phyloP scores from a whole-genome alignment of 345 rosid species.

The Eucalyptus rudis region DNA sequence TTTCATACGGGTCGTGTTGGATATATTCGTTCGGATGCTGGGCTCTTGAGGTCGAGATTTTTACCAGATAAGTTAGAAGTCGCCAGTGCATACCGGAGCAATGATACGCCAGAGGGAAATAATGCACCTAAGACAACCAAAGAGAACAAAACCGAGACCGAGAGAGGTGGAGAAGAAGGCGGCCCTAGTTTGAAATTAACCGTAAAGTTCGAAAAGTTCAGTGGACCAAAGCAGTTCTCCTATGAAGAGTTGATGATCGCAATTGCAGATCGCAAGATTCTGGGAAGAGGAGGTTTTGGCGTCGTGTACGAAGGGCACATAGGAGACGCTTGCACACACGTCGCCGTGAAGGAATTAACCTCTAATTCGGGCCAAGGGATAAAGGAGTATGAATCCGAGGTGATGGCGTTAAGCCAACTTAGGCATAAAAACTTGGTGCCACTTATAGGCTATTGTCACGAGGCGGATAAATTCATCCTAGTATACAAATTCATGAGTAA shows the following conservation, averaged over 20 bases:
- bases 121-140: not conserved
- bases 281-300: not conserved
- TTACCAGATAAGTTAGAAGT: not conserved
- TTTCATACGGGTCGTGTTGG: conserved; percentile 84
- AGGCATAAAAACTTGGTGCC: too few species aligned
- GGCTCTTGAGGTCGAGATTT: too few species aligned
- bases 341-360: not conserved
- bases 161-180: not conserved
- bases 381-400: too few species aligned
- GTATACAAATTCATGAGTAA: too few species aligned
- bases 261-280: not conserved
- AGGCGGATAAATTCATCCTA: too few species aligned
- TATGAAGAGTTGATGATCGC: not conserved
- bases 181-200: not conserved
- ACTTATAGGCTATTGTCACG: too few species aligned
- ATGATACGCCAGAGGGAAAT: not conserved
- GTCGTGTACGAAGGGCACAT: not conserved
- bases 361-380: too few species aligned
- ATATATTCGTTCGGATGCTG: conserved; percentile 41
- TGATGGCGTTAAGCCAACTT: too few species aligned
- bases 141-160: not conserved
- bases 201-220: too few species aligned
- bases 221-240: not conserved
- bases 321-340: not conserved
- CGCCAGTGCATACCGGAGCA: not conserved